Evolutionary conservation across 208 protist genomes (phyloP), one percentile per base, ranked within the genome.

Genomic region (Acanthamoeba castellanii): DNA sequence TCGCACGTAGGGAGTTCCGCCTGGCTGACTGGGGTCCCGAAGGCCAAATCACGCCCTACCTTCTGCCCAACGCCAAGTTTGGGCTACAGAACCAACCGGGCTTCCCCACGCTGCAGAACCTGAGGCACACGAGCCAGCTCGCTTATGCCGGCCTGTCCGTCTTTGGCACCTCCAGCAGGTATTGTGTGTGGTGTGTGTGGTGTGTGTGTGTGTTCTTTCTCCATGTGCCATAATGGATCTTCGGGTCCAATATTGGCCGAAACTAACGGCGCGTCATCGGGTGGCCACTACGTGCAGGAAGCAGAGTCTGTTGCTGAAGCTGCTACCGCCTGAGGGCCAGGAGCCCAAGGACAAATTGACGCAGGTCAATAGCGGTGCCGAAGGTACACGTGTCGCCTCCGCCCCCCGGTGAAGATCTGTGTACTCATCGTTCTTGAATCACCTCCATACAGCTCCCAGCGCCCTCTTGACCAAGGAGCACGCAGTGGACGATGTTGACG

Each of bases 91-190:
- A 57, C 20, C 88, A 45, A 22, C 88, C 88, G n/a, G 88, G 59
- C 88, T 93, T 93, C 66, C 88, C 88, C 47, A 93, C 88, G 47
- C 57, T 93, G 22, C 42, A 93, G 45, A 57, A 32, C 34, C 25
- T 93, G 27, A 70, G 27, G 30, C 88, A 93, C 61, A 78, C 88
- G 3, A 76, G 61, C 45, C 45, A 34, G 18, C 64, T 93, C 16
- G 88, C 64, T n/a, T 93, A 93, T 34, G 88, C 88, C 34, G 88
- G 88, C 30, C 25, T 93, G 34, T 93, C 88, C 45, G 64, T 93
- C 22, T 93, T 93, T 27, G 88, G 88, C 50, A 93, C 82, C 25
- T 89, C 82, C 4, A 89, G 82, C 82, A 55, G 82, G 82, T 89
- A 89, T 1, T 45, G 16, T 27, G 70, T 42, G 37, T 45, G 34